Evolutionary conservation across 441 rosid species (phyloP), one percentile per base, ranked within the genome.

Genomic region (Eugenia klotzschiana): DNA sequence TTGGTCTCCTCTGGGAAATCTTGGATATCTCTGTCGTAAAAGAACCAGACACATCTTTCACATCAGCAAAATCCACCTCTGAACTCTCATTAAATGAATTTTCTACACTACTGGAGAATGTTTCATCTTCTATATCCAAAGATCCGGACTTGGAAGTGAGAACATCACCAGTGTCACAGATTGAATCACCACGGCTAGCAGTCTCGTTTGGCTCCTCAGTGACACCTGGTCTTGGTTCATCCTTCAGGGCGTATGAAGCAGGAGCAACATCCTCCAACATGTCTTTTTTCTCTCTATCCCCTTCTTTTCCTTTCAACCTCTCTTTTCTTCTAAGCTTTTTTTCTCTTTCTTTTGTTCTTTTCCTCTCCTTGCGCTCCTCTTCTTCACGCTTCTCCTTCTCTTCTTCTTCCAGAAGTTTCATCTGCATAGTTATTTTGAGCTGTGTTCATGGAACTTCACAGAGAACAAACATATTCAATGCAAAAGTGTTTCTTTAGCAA

Each of bases 371-470:
- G 23, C 96, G 93, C 43, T 95, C 98, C 89, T 95, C 98, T 89
- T 95, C 99, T 88, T 95, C 98, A 83, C 92, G 98, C 84, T 95
- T 95, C 91, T 95, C 99, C 86, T 89, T 94, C 90, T 96, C 99
- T 89, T 96, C 99, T 90, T 96, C 99, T 89, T 95, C 98, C 43
- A 94, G 96, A 88, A 96, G 98, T 90, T 91, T 94, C 89, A 81
- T 89, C 99, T 96, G 91, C 84, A 84, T 74, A 51, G n/a, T 50
- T 54, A 69, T 69, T 64, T 69, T 69, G 77, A 20, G 7, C 77
- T 20, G 77, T 58, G 74, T 52, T 43, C 53, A 69, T 54, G 54
- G 27, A 33, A 25, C 83, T 82, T 79, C 60, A 50, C 73, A 10
- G 60, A 83, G 85, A 57, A 51, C 33, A 82, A 83, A 51, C 22